Evolutionary conservation across 495 filamentous ascomycete genomes (phyloP).

Genomic region (Trichoderma gamsii): DNA sequence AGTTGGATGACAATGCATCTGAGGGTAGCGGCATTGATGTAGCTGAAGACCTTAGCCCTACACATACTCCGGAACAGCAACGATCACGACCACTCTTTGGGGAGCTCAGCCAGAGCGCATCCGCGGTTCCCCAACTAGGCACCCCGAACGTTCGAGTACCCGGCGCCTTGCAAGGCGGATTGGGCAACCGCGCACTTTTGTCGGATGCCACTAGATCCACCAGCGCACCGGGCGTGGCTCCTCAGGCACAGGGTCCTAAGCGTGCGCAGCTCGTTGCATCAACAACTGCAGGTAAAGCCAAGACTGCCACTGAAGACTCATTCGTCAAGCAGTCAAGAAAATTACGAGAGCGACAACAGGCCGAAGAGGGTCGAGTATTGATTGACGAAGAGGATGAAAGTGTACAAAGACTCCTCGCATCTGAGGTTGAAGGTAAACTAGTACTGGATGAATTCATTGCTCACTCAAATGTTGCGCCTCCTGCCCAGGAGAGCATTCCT

Average conservation of each 20-base stretch:
- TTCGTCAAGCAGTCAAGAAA: conserved; percentile 37
- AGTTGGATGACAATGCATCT: conserved; percentile 38
- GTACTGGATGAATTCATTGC: conserved; percentile 55
- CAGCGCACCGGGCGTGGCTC: conserved; percentile 50
- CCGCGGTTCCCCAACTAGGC: conserved; percentile 54
- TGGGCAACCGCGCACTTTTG: conserved; percentile 41
- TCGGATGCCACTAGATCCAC: conserved; percentile 50
- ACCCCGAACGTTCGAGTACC: conserved; percentile 65
- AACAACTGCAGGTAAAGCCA: conserved; percentile 19
- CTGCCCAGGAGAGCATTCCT: conserved; percentile 56
- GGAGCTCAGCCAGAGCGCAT: conserved; percentile 50
- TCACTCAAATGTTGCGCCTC: conserved; percentile 59
- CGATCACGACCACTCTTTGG: conserved; percentile 53
- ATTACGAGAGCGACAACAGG: conserved; percentile 40
- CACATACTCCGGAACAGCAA: conserved; percentile 33
- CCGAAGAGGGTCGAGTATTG: conserved; percentile 42
- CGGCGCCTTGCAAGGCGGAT: conserved; percentile 59
- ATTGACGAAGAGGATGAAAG: conserved; percentile 53
- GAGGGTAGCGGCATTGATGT: conserved; percentile 62
- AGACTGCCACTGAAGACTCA: conserved; percentile 28
- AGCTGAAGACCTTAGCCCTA: conserved; percentile 59
- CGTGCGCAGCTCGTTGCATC: conserved; percentile 23
- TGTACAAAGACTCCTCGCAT: conserved; percentile 43
- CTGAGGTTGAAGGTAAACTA: conserved; percentile 42
- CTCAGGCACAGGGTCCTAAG: conserved; percentile 37